These are phyloP conservation scores for Fusarium piperis DNA, from an alignment of 2,329 filamentous ascomycete genomes.

Conservation along the genomic window DNA sequence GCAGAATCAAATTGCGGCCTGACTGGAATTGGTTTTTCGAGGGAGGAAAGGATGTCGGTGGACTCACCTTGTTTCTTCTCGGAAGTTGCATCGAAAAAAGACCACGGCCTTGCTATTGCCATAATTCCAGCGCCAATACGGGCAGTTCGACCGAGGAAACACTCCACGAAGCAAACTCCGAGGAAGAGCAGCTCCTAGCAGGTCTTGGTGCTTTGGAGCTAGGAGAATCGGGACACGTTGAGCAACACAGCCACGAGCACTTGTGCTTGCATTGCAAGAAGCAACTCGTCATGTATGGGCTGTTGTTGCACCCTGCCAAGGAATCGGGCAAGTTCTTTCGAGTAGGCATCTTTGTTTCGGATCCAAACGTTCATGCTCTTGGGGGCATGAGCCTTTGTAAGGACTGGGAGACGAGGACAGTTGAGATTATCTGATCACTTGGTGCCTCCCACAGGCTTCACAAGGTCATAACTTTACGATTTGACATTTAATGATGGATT, in stretches of 20 bases:
- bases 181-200: not conserved
- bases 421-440: not conserved
- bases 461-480: not conserved
- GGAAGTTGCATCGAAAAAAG: not conserved
- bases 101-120: not conserved
- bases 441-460: not conserved
- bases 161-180: no score
- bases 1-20: not conserved
- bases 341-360: not conserved
- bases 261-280: not conserved
- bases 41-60: not conserved
- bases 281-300: not conserved
- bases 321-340: not conserved
- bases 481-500: not conserved
- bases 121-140: no score
- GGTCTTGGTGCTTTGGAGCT: not conserved
- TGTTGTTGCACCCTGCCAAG: not conserved
- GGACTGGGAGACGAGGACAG: not conserved
- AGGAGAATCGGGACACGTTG: not conserved
- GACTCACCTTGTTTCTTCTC: not conserved
- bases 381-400: not conserved
- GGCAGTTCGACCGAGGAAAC: not conserved
- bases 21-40: not conserved
- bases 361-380: not conserved
- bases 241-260: not conserved